Base-by-base conservation (phyloP, 225 moss, liverwort and hornwort species). In the Asterella californica region DNA sequence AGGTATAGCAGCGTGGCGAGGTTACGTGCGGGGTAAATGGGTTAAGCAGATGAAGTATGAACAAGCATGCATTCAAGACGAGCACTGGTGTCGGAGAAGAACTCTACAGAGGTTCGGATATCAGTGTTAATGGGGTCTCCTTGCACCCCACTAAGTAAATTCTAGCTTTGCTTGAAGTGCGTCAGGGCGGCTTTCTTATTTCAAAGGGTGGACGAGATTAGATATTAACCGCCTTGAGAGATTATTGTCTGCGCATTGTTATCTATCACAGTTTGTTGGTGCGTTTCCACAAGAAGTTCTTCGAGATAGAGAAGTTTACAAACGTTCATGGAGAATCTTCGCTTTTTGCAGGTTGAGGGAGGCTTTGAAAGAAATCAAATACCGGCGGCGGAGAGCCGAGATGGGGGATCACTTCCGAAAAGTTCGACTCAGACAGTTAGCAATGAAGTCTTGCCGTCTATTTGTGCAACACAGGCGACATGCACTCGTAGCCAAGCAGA, bases 1-100 rank as follows among this genome's bases (percentile, higher is more conserved):
- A 88, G 90, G 88, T 70, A 60, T 93, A 38, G 84, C 90, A 62
- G 93, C 90, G 33, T 99, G 97, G 97, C 89, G 92, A 76, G 90
- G 92, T 60, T 84, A 90, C 46, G 88, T 99, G 54, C 91, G 95
- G 72, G 78, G 94, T 19, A 91, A 90, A 74, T 94, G 97, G 93
- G 91, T 99, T 59, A 88, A 90, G 70, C 89, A 88, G 49, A 88
- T 93, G 86, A 95, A 99, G 82, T 90, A 83, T 79, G 92, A 93
- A 54, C 90, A 93, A 83, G 97, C 93, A 54, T 76, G 77, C 59
- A 81, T 76, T 71, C 84, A 95, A 46, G 88, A 89, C 68, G 92
- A 88, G 38, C 74, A 73, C 73, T 93, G 80, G 79, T 85, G 91
- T 82, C 60, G 86, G 38, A 91, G 84, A 79, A 87, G 97, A 80